Evolutionary conservation across 23 red algal species (phyloP).

Genomic region (Gracilaria domingensis): DNA sequence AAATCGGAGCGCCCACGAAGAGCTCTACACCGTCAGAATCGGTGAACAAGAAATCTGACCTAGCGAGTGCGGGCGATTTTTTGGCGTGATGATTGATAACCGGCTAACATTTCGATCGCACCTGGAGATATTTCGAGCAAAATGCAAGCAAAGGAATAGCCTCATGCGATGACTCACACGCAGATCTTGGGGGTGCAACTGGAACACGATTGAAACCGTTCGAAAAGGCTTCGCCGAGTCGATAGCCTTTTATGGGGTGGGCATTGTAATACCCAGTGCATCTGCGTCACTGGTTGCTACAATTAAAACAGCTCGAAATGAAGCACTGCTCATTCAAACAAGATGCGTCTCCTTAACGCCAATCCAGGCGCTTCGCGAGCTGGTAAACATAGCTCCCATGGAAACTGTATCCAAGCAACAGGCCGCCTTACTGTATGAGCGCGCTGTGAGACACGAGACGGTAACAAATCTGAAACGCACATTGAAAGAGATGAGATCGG

Average conservation of each 20-base stretch:
- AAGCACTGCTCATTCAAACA: neutral
- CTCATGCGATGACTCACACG: neutral
- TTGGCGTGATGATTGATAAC: neutral
- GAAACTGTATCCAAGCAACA: neutral
- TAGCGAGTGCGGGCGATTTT: neutral
- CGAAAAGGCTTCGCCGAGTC: neutral
- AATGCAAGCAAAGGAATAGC: neutral
- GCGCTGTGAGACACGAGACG: too few relatives aligned
- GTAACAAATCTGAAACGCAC: too few relatives aligned
- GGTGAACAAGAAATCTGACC: neutral
- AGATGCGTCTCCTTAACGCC: neutral
- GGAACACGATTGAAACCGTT: neutral
- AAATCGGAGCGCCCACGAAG: neutral
- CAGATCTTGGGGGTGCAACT: neutral
- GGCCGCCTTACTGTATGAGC: neutral
- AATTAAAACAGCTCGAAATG: neutral
- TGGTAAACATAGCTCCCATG: neutral
- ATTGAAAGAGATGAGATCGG: too few relatives aligned
- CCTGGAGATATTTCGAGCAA: neutral
- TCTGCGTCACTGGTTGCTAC: neutral
- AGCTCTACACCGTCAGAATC: neutral
- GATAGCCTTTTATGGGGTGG: neutral
- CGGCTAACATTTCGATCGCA: neutral
- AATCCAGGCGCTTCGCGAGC: neutral
- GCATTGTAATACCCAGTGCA: neutral